Conservation (phyloP, 2,329 filamentous ascomycete genomes). For the Simplicillium sp. region DNA sequence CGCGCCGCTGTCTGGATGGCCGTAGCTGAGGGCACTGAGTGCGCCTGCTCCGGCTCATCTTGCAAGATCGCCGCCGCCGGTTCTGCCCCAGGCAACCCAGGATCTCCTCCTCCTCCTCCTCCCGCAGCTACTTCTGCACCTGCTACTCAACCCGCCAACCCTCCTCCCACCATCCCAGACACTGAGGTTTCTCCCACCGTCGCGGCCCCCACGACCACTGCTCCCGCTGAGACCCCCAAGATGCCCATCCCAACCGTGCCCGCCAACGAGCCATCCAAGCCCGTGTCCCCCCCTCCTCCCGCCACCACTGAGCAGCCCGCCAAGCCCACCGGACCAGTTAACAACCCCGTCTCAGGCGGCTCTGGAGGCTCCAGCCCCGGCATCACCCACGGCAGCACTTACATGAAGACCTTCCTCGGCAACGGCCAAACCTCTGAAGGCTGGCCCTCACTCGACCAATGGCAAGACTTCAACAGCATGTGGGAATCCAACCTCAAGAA, state of each 20-base stretch:
- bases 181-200: neutral
- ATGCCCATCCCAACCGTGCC: neutral
- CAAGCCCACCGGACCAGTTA: neutral
- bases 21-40: constrained; percentile 4
- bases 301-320: neutral
- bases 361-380: constrained; percentile 6
- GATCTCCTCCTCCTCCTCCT: neutral
- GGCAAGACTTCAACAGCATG: constrained; percentile 17
- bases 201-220: neutral
- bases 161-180: neutral
- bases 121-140: neutral
- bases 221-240: neutral
- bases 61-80: constrained; percentile 2
- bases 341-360: neutral
- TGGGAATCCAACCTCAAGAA: constrained; percentile 12
- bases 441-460: constrained; percentile 17
- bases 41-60: constrained; percentile 5
- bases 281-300: neutral
- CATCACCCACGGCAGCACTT: constrained; percentile 14
- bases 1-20: constrained; percentile 4
- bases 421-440: constrained; percentile 16
- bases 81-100: neutral
- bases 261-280: too few relatives aligned
- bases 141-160: neutral
- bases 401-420: constrained; percentile 15